phyloP scores from a whole-genome alignment of 2,329 filamentous ascomycete species.

The Dothistroma pini region DNA sequence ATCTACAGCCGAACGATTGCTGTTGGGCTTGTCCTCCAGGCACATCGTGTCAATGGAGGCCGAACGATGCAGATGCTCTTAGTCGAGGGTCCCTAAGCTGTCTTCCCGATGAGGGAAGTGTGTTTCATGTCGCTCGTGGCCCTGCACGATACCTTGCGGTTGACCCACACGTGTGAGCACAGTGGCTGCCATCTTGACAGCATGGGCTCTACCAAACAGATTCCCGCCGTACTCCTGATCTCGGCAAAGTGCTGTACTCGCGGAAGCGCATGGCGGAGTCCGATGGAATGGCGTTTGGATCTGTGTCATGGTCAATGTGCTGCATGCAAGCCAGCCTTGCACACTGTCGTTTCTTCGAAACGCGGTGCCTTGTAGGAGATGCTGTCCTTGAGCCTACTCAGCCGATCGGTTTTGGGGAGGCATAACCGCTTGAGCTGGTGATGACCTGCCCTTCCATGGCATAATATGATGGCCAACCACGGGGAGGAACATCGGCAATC shows the following conservation, averaged over 20 bases:
- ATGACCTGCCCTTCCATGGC: background rate
- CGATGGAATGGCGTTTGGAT: background rate
- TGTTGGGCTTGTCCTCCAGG: no score
- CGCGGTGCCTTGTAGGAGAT: background rate
- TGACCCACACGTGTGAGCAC: background rate
- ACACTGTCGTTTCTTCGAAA: constrained; percentile 5
- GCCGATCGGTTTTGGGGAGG: background rate
- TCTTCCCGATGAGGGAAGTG: background rate
- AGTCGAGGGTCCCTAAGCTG: background rate
- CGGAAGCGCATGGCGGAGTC: constrained; percentile 3
- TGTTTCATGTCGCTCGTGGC: constrained; percentile 7
- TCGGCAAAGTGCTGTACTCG: constrained; percentile 6
- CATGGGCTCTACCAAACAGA: background rate
- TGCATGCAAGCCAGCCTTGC: background rate
- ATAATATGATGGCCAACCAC: background rate
- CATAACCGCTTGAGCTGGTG: background rate
- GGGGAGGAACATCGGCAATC: background rate
- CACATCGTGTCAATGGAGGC: background rate
- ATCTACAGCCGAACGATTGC: no score
- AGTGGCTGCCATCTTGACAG: constrained; percentile 5
- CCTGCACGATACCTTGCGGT: background rate
- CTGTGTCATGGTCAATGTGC: constrained; percentile 2
- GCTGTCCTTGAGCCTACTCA: background rate
- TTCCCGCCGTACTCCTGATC: constrained; percentile 2
- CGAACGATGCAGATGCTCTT: background rate